Base-by-base conservation (phyloP, 208 protist species). In the Porcisia hertigi region DNA sequence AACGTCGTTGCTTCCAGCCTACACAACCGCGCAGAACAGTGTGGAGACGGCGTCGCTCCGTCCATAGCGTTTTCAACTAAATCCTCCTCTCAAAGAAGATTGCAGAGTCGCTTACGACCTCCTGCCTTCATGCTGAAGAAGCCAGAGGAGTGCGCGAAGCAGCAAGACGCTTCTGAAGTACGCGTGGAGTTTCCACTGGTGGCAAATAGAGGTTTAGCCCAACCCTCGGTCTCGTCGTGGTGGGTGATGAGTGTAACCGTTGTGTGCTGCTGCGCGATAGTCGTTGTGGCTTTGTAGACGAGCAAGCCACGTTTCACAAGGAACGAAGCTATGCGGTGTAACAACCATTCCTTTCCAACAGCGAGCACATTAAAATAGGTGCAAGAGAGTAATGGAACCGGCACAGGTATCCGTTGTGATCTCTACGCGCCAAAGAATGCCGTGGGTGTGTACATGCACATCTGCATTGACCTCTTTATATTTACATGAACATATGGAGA, bases 41-140 rank as follows among this genome's bases (percentile, higher is more conserved):
- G 67, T 59, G 71, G 54, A 36, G 60, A 55, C 18, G 34, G 41
- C 0, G 76, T 83, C 18, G 52, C 52, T 20, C 36, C 47, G 23
- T 80, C 84, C 23, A 76, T 76, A 5, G 76, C 49, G 9, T 77
- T 78, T 47, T 83, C 84, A 20, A 81, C 76, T n/a, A 78, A 80
- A 63, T 60, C 81, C 0, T 71, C 66, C 5, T 69, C 72, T 47
- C 82, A 83, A n/a, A 65, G 75, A 49, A 72, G 80, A 0, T 72
- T 85, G 0, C 82, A 87, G 71, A 87, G 86, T 52, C 86, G 86
- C 52, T 76, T 89, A 36, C 69, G 86, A 25, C 86, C 86, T 11
- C 45, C 86, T 55, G 71, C 76, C 45, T 87, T 89, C 66, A 78
- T 78, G 36, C 57, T 88, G n/a, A 87, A 87, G 62, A 71, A 71